Conservation (phyloP, 441 rosid genomes). For the Capsella rubella region DNA sequence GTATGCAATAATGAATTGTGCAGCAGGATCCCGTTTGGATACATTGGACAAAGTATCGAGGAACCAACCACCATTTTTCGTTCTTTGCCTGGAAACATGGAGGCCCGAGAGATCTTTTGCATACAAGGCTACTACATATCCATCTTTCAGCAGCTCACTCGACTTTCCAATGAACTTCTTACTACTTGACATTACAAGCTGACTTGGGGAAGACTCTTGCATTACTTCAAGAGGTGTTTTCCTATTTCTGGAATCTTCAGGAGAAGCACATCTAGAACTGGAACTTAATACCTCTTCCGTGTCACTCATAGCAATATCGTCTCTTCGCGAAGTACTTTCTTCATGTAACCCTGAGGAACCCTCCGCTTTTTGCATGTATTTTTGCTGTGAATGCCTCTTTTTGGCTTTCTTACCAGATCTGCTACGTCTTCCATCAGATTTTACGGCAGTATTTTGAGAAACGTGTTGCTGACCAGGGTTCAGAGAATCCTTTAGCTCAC, state of each 20-base stretch:
- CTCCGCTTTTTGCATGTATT: constrained; percentile 61
- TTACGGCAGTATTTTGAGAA: constrained; percentile 53
- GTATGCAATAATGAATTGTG: constrained; percentile 89
- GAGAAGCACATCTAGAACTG: constrained; percentile 84
- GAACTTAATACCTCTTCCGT: constrained; percentile 83
- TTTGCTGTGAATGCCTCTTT: constrained; percentile 88
- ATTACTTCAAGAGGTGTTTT: constrained; percentile 73
- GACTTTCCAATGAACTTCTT: constrained; percentile 63
- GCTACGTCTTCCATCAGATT: constrained; percentile 72
- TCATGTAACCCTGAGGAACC: constrained; percentile 65
- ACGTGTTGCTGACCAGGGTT: constrained; percentile 59
- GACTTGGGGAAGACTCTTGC: constrained; percentile 61
- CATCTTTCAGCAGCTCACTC: constrained; percentile 80
- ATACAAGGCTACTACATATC: constrained; percentile 83
- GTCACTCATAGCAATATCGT: constrained; percentile 89
- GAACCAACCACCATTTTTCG: constrained; percentile 98
- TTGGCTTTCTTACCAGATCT: constrained; percentile 95
- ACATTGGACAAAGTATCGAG: constrained; percentile 86
- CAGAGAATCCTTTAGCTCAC: constrained; percentile 58
- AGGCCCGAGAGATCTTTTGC: constrained; percentile 75
- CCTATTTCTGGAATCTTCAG: constrained; percentile 82
- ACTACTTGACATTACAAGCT: constrained; percentile 57
- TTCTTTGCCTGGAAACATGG: constrained; percentile 93
- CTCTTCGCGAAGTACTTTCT: constrained; percentile 77
- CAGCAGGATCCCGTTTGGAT: constrained; percentile 95